Conservation (phyloP, 2,329 filamentous ascomycete species). For the Aureobasidium mangrovei region DNA sequence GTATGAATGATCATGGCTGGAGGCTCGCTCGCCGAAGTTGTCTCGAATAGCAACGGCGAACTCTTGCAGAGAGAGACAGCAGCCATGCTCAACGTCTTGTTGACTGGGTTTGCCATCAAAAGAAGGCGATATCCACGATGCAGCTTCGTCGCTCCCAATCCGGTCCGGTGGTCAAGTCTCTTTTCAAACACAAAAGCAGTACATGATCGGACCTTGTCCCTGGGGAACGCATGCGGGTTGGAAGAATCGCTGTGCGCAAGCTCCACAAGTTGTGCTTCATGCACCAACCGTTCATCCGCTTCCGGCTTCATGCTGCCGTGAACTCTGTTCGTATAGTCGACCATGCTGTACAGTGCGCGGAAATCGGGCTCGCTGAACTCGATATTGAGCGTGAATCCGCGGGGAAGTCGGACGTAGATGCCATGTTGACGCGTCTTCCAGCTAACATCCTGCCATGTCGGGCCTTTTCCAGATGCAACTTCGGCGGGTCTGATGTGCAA, state of each 20-base stretch:
- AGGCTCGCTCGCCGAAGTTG: constrained; percentile 53
- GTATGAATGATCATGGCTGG: constrained; percentile 64
- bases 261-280: constrained; percentile 58
- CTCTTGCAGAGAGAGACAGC: constrained; percentile 59
- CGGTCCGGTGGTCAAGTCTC: constrained; percentile 57
- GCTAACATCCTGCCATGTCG: constrained; percentile 71
- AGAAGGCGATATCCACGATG: constrained; percentile 75
- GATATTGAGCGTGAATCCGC: constrained; percentile 64
- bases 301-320: constrained; percentile 61
- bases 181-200: constrained; percentile 69
- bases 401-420: constrained; percentile 61
- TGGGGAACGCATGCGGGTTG: constrained; percentile 64
- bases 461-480: constrained; percentile 44
- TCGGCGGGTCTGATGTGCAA: constrained; percentile 59
- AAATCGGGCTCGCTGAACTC: constrained; percentile 70
- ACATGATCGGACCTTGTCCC: constrained; percentile 63
- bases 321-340: constrained; percentile 73
- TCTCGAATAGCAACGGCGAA: constrained; percentile 66
- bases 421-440: constrained; percentile 63
- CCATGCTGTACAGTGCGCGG: constrained; percentile 69
- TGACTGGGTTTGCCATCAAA: constrained; percentile 67
- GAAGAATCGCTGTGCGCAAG: constrained; percentile 75
- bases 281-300: constrained; percentile 60
- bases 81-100: constrained; percentile 68
- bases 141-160: constrained; percentile 60